Base-by-base conservation (phyloP, 441 rosid genomes). In the Pelargonium citronellum region DNA sequence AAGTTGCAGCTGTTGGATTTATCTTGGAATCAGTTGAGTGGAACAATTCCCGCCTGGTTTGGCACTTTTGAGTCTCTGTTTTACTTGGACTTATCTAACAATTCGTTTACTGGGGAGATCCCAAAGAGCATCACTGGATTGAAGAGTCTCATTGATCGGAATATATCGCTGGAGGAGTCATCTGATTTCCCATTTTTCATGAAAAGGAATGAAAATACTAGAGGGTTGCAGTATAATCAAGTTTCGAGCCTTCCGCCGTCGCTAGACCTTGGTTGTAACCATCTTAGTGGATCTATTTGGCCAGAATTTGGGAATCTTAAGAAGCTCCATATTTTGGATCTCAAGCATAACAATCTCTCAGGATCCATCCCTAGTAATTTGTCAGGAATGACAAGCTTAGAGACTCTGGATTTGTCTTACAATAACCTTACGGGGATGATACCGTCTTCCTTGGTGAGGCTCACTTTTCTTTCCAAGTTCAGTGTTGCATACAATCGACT, bases 21-120 rank as follows among this genome's bases (percentile, higher is more conserved):
- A 67, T 92, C 96, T 4, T 85, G 90, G 96, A 92, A 92, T 72
- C 83, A 2, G 39, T 79, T 89, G 79, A 44, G 24, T 3, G 91
- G 92, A 61, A 9, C 64, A 39, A 80, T 90, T 46, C 95, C 98
- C 0, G 17, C 57, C n/a, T 90, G 96, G 95, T 53, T 90, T 22
- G 89, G 89, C 46, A 30, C 24, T 39, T 87, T 84, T 69, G 53
- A 13, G 5, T 62, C 75, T 70, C 86, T 92, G 1, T 92, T 92
- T 84, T 92, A 92, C 85, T 75, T 92, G 84, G 97, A 90, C 79
- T 74, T 92, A 20, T 90, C 98, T 0, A 90, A 90, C 79, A 92
- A 92, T 70, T 84, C 93, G 0, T 80, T 92, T 20, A 73, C 69
- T 0, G 95, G 95, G 13, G 84, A 87, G 72, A 83, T 92, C 69